Percentiles rank a stretch among this genome's conserved stretches.
These are phyloP conservation scores for Penicillium riverlandense DNA, from an alignment of 495 filamentous ascomycete species.

Conservation along the genomic window DNA sequence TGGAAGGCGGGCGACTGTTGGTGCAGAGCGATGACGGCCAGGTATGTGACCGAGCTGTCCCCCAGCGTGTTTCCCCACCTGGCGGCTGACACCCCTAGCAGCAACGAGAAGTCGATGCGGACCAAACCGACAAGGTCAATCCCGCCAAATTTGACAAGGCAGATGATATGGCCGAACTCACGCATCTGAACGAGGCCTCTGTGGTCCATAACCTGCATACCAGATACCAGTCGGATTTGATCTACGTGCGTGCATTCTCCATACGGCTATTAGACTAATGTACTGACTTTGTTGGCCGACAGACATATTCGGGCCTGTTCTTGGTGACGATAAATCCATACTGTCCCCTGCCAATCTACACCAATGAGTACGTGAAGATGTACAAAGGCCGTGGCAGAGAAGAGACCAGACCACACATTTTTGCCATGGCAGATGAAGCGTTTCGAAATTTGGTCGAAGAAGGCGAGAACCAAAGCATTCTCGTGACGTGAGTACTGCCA, in stretches of 20 bases:
- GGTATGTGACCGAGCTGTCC: slow-evolving; percentile 40
- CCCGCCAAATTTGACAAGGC: slow-evolving; percentile 99
- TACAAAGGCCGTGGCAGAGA: slow-evolving; percentile 86
- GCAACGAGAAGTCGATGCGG: slow-evolving; percentile 79
- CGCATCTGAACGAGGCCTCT: slow-evolving; percentile 93
- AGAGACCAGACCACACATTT: slow-evolving; percentile 96
- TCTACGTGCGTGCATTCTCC: slow-evolving; percentile 58
- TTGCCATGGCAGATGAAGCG: slow-evolving; percentile 95
- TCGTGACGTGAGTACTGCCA: slow-evolving; percentile 65
- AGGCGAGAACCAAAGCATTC: slow-evolving; percentile 92
- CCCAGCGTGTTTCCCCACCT: neutral
- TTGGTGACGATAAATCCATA: slow-evolving; percentile 97
- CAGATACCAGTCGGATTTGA: slow-evolving; percentile 89
- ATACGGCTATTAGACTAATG: neutral
- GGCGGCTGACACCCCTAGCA: slow-evolving; percentile 23
- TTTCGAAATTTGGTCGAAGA: slow-evolving; percentile 94
- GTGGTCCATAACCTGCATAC: slow-evolving; percentile 95
- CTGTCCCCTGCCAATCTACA: slow-evolving; percentile 89
- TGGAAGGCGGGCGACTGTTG: slow-evolving; percentile 56
- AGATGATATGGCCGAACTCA: slow-evolving; percentile 98
- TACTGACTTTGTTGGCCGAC: slow-evolving; percentile 5
- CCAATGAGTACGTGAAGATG: slow-evolving; percentile 93
- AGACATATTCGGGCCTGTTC: slow-evolving; percentile 96
- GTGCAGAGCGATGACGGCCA: slow-evolving; percentile 94
- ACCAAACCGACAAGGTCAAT: slow-evolving; percentile 96